phyloP scores from a whole-genome alignment of 192 early-diverging fungal species.

The Coemansia sp. region DNA sequence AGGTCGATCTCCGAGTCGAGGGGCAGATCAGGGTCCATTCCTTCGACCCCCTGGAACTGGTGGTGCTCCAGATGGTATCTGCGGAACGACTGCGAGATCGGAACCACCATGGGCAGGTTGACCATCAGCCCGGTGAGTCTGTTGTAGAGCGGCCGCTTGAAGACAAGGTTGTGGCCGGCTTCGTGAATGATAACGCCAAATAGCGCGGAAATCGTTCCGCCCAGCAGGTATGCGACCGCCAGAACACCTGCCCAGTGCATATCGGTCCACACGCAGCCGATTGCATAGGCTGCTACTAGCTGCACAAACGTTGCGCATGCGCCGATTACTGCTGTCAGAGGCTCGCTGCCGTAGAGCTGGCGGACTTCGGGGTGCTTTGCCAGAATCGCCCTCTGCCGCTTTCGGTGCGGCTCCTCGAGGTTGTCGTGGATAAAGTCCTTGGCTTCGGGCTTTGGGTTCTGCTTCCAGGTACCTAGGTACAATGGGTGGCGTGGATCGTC shows the following conservation, averaged over 20 bases:
- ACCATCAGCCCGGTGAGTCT: constrained; percentile 76
- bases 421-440: constrained; percentile 76
- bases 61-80: constrained; percentile 97
- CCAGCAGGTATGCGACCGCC: constrained; percentile 72
- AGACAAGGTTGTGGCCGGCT: constrained; percentile 83
- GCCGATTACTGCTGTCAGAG: constrained; percentile 72
- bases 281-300: constrained; percentile 71
- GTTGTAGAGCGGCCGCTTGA: constrained; percentile 68
- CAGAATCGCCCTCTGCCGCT: constrained; percentile 84
- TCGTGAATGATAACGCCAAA: constrained; percentile 91
- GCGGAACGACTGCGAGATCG: constrained; percentile 78
- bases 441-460: constrained; percentile 63
- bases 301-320: constrained; percentile 63
- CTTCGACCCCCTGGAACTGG: constrained; percentile 90
- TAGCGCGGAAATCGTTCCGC: constrained; percentile 78
- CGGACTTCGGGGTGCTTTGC: constrained; percentile 84
- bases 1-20: constrained; percentile 77
- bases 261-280: constrained; percentile 64
- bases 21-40: constrained; percentile 91
- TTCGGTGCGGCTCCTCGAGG: constrained; percentile 93
- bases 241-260: constrained; percentile 62
- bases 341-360: constrained; percentile 79
- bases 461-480: constrained; percentile 79
- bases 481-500: constrained; percentile 66
- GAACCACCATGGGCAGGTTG: constrained; percentile 83